Percentiles rank a stretch among this genome's conserved stretches.
phyloP scores from a whole-genome alignment of 73 alveolate genomes.

The Vitrella brassicaformis region DNA sequence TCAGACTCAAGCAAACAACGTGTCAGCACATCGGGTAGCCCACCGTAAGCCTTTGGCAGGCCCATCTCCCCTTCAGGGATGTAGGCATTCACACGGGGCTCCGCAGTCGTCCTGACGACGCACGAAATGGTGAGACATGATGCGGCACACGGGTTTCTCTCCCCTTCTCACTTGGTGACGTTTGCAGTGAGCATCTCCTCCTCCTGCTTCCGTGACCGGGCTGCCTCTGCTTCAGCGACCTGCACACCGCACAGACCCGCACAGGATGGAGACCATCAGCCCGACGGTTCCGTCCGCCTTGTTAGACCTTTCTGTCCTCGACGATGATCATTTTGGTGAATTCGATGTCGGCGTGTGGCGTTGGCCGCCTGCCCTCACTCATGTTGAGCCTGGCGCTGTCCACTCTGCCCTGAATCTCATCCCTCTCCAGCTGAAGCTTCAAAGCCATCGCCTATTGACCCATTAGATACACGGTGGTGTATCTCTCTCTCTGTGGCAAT shows the following conservation, averaged over 20 bases:
- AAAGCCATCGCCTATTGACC: not conserved
- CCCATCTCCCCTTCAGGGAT: not conserved
- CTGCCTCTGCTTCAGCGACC: not conserved
- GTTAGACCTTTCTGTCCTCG: not conserved
- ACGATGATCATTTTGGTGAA: not conserved
- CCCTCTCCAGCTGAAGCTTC: not conserved
- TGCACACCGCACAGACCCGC: not conserved
- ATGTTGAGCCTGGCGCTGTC: not conserved
- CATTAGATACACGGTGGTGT: not conserved
- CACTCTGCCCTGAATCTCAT: not conserved
- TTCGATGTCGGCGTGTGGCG: not conserved
- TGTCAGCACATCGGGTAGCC: no score
- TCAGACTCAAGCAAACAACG: no score
- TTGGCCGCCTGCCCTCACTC: not conserved
- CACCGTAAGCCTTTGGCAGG: not conserved
- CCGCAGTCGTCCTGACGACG: not conserved
- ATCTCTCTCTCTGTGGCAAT: not conserved
- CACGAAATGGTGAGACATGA: not conserved
- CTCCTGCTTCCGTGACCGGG: not conserved
- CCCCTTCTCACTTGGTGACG: not conserved
- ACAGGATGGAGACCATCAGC: not conserved
- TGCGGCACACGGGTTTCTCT: not conserved
- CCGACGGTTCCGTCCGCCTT: not conserved
- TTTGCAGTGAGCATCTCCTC: not conserved
- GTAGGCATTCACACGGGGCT: slow-evolving; percentile 1